Evolutionary conservation across 2,329 filamentous ascomycete species (phyloP), one percentile per base, ranked within the genome.

Genomic region (Calonectria pseudoturangicola): DNA sequence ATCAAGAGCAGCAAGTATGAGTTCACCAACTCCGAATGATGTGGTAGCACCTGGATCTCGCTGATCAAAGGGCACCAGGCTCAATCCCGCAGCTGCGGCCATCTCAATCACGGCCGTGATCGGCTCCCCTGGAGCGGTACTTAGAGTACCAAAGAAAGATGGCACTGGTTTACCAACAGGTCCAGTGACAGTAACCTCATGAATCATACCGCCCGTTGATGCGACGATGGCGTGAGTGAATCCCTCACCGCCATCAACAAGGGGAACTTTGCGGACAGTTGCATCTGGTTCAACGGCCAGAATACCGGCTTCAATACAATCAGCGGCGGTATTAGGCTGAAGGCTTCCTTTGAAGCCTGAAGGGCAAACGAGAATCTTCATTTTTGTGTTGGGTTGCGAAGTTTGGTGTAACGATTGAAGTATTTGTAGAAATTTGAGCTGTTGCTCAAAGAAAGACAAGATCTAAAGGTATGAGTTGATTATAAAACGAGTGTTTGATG

Each of bases 311-410:
- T 88, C 86, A 68, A 90, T 89, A 68, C 87, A 88, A 69, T 87
- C 83, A 0, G 88, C 88, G 1, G 87, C 88, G n/a, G 83, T 81
- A 16, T 85, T 82, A 3, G 88, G 87, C 18, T 86, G 83, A 4
- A 90, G 84, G 62, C 87, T 89, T 30, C 88, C 88, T 71, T 89
- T 90, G 83, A 89, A 89, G 2, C 88, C 88, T 0, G 88, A 89
- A 0, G 88, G 88, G 18, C 86, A 87, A 45, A 90, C 84, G 62
- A 90, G 84, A 28, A 90, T 73, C 21, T 76, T 76, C 75, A 83
- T 81, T 41, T 41, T 15, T 21, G 4, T 16, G 5, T 27, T 21
- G 6, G 21, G 33, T 21, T 41, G 21, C 4, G 28, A 60, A 41
- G 13, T n/a, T n/a, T 10, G 36, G 25, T 41, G 16, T 27, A 41